A percentile compares a stretch with the other conserved stretches of the same genome.
Conservation (phyloP, 2,329 filamentous ascomycete species). For the Coniochaeta hoffmannii region DNA sequence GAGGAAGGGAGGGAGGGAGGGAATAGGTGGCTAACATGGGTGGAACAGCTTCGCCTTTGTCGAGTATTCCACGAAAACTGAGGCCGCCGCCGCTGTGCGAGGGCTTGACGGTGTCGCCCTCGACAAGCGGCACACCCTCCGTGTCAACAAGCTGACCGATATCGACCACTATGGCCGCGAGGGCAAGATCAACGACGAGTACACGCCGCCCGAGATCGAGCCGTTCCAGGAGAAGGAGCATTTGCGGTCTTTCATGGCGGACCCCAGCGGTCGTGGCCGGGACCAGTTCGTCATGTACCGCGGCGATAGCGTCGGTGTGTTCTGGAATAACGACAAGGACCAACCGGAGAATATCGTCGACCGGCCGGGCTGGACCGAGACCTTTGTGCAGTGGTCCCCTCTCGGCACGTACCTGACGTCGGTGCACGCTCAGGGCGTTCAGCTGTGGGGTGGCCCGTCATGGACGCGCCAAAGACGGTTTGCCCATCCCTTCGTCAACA, state of each 20-base stretch:
- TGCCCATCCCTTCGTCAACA: conserved; percentile 89
- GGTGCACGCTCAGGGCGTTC: conserved; percentile 91
- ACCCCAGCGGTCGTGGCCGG: conserved; percentile 69
- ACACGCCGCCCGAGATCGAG: conserved; percentile 72
- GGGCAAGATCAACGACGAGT: conserved; percentile 87
- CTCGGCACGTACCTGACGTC: conserved; percentile 90
- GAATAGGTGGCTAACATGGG: neutral
- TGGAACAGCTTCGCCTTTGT: conserved; percentile 80
- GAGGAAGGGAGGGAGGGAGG: neutral
- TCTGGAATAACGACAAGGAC: conserved; percentile 98
- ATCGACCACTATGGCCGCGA: conserved; percentile 94
- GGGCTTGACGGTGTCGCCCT: conserved; percentile 79
- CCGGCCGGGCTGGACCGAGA: conserved; percentile 93
- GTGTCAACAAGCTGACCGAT: conserved; percentile 97
- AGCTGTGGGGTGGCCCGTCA: conserved; percentile 87
- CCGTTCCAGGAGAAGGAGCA: conserved; percentile 91
- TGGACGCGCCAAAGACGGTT: conserved; percentile 92
- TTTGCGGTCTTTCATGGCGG: conserved; percentile 85
- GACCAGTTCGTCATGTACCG: conserved; percentile 96
- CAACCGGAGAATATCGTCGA: conserved; percentile 82
- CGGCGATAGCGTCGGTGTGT: conserved; percentile 85
- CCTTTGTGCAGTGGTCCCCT: conserved; percentile 96
- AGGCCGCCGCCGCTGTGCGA: conserved; percentile 84
- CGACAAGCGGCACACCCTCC: conserved; percentile 93
- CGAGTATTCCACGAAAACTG: conserved; percentile 84